Evolutionary conservation across 768 basidiomycete species (phyloP).

Genomic region (Xerocomellus dryophilus): DNA sequence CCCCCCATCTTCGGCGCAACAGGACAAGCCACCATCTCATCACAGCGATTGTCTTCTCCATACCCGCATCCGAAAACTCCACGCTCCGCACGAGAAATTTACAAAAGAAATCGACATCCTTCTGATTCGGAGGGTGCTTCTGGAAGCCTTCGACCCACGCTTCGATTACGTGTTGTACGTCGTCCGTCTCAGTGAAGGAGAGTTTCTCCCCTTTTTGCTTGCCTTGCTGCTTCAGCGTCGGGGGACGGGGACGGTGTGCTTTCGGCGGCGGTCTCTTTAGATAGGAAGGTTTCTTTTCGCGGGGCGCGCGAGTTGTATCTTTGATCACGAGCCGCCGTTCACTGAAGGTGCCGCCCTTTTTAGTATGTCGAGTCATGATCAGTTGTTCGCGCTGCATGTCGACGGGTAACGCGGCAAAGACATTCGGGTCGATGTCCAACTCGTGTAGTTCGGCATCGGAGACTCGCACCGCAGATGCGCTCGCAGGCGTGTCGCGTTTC

Average conservation of each 20-base stretch:
- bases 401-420: slow-evolving; percentile 62
- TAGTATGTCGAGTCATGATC: slow-evolving; percentile 51
- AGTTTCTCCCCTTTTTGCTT: slow-evolving; percentile 51
- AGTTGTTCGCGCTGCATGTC: slow-evolving; percentile 75
- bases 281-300: slow-evolving; percentile 33
- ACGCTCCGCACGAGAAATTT: slow-evolving; percentile 70
- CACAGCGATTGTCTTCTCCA: slow-evolving; percentile 67
- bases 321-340: slow-evolving; percentile 54
- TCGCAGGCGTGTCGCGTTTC: slow-evolving; percentile 28
- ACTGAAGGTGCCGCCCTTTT: slow-evolving; percentile 34
- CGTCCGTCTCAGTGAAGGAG: slow-evolving; percentile 60
- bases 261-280: slow-evolving; percentile 52
- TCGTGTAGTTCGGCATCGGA: slow-evolving; percentile 55
- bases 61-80: slow-evolving; percentile 61
- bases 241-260: slow-evolving; percentile 49
- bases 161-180: slow-evolving; percentile 70
- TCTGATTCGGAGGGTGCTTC: slow-evolving; percentile 60
- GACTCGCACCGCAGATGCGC: slow-evolving; percentile 40
- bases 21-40: slow-evolving; percentile 83
- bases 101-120: slow-evolving; percentile 73
- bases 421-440: slow-evolving; percentile 70
- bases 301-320: slow-evolving; percentile 23
- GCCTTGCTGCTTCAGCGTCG: slow-evolving; percentile 56
- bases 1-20: slow-evolving; percentile 60
- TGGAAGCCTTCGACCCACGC: slow-evolving; percentile 70